Base-by-base conservation (phyloP, 116 monocot genomes). In the Trichopus zeylanicus region DNA sequence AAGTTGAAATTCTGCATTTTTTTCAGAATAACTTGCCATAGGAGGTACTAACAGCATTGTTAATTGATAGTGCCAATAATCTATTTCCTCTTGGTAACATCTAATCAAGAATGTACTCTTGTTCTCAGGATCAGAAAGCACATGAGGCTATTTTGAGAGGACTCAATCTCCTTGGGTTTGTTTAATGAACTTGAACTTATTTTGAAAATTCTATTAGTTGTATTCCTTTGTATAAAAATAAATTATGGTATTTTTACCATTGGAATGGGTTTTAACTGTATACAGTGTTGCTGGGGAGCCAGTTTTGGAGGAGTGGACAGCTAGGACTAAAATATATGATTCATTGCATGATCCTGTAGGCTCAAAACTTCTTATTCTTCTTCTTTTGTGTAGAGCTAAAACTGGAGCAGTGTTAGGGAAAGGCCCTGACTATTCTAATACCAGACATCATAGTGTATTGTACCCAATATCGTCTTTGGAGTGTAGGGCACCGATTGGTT, bases 61-160 rank as follows among this genome's bases (percentile, higher is more conserved):
- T 31, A 46, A 19, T 13, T 28, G 15, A 61, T 34, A 31, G 57
- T 53, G 46, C 35, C 34, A 9, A 6, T 29, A 6, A 7, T 18
- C 29, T 48, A n/a, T n/a, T n/a, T n/a, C n/a, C n/a, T 5, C 23
- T 59, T 29, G 25, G 10, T 56, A 21, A 12, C n/a, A n/a, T n/a
- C n/a, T 21, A 20, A 29, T 15, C 62, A 47, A 18, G n/a, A 7
- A 18, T 46, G 1, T 48, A 15, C 26, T 31, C 15, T 15, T 15
- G n/a, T 27, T 52, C 54, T 22, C 64, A 93, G 93, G 74, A 93
- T 47, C 93, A 93, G 37, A 88, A 85, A 60, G 93, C 73, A 7
- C 93, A 93, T 71, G 77, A 82, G 53, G 80, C 82, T 51, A 82
- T 93, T 67, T 60, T 88, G 34, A 88, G 58, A 62, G 61, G 46